These are phyloP conservation scores for Phytophthora pseudosyringae DNA, from an alignment of 352 stramenopile species.

Conservation along the genomic window DNA sequence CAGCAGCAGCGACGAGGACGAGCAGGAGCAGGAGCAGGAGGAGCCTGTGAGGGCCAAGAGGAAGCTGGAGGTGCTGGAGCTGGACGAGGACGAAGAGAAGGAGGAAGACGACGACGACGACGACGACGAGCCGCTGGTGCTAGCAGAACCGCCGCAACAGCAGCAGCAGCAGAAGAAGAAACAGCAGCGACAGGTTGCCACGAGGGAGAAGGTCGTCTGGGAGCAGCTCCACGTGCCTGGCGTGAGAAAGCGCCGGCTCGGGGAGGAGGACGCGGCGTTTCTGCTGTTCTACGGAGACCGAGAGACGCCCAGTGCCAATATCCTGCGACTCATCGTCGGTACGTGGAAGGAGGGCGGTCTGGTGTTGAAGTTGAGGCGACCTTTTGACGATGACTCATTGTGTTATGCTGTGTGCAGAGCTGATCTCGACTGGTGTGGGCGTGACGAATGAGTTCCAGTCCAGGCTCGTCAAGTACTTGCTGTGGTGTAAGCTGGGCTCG, in stretches of 20 bases:
- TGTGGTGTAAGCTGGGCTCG: conserved; percentile 61
- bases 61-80: conserved; percentile 28
- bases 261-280: conserved; percentile 72
- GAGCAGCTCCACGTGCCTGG: conserved; percentile 13
- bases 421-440: conserved; percentile 56
- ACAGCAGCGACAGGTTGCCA: conserved; percentile 11
- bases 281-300: conserved; percentile 71
- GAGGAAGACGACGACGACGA: conserved; percentile 23
- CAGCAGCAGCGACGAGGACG: conserved; percentile 37
- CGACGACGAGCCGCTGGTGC: conserved; percentile 17
- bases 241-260: conserved; percentile 46
- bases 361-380: conserved; percentile 11
- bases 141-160: conserved; percentile 6
- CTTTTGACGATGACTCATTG: conserved; percentile 15
- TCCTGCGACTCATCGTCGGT: conserved; percentile 69
- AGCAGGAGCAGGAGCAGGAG: conserved; percentile 30
- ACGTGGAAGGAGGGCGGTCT: conserved; percentile 19
- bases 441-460: conserved; percentile 30
- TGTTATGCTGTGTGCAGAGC: conserved; percentile 40
- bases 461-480: conserved; percentile 53
- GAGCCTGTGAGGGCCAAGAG: conserved; percentile 34
- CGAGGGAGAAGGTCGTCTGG: conserved; percentile 12
- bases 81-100: conserved; percentile 12
- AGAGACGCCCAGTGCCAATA: conserved; percentile 49
- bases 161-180: conserved; percentile 31